Evolutionary conservation across 2,329 filamentous ascomycete species (phyloP), one percentile per base, ranked within the genome.

Genomic region (Venturiaceae sp.): DNA sequence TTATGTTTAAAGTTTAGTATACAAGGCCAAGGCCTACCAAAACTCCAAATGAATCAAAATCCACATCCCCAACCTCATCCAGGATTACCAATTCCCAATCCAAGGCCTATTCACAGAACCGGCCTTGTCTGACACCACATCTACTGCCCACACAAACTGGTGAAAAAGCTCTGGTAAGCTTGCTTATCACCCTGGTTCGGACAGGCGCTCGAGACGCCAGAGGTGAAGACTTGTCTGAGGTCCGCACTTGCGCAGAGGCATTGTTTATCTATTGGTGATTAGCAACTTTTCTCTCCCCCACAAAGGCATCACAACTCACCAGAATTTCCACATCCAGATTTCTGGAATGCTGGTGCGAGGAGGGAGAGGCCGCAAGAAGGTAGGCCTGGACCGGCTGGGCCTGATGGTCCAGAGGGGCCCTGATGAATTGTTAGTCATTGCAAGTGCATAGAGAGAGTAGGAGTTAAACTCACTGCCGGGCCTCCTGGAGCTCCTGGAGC

Each of bases 1-100:
- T 50, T 50, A 50, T 50, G 23, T 50, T 50, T 50, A 50, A 47
- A 30, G 44, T 50, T 50, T 50, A 50, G 44, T 26, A 50, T 50
- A 30, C 14, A 30, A 50, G 28, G 30, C 23, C 44, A 30, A 14
- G 13, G 9, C 44, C 44, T 23, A 23, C 41, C 26, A 4, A 32
- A 30, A 50, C 44, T 30, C 44, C 41, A 3, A 4, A 28, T n/a
- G 19, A n/a, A 3, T 14, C 23, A 50, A 30, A 50, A 50, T 19
- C 44, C 44, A 2, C 9, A 21, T n/a, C 14, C 44, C 44, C 2
- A 13, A 19, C 37, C 16, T 7, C 37, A 5, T 9, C 37, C 37
- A 16, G 9, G 30, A 30, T 16, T 13, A 14, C 26, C 26, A n/a
- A 30, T 7, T 30, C 23, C 44, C 44, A 47, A 23, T 6, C 23